A percentile compares a stretch with the other conserved stretches of the same genome.
Conservation (phyloP, 306 rosid species). For the Dryas drummondii region DNA sequence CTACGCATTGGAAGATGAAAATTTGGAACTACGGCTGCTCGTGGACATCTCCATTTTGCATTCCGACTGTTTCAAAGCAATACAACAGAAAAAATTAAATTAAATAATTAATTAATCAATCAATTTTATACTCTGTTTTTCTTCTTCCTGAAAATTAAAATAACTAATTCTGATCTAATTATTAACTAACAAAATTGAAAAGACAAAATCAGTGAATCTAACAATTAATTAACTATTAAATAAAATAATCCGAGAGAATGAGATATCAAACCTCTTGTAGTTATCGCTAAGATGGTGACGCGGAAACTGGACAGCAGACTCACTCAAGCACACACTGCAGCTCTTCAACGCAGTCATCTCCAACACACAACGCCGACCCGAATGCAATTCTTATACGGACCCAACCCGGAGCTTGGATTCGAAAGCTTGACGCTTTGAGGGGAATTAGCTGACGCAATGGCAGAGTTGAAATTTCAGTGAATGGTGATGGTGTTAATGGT, state of each 20-base stretch:
- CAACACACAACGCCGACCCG: neutral
- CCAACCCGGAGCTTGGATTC: slow-evolving; percentile 8
- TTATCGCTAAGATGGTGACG: slow-evolving; percentile 32
- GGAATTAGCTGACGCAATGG: neutral
- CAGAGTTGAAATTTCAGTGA: slow-evolving; percentile 14
- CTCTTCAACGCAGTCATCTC: slow-evolving; percentile 48
- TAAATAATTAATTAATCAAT: neutral
- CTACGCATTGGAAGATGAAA: slow-evolving; percentile 98
- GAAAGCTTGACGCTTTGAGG: neutral
- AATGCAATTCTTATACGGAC: neutral
- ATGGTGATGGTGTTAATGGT: slow-evolving; percentile 13
- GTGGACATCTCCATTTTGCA: slow-evolving; percentile 56
- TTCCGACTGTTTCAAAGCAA: slow-evolving; percentile 43
- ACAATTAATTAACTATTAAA: neutral
- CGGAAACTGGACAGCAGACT: slow-evolving; percentile 44
- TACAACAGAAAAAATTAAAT: neutral
- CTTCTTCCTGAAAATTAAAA: neutral
- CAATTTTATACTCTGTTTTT: neutral
- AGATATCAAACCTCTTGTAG: slow-evolving; percentile 40
- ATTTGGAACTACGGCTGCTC: slow-evolving; percentile 58
- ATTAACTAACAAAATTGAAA: neutral
- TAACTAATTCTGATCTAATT: neutral
- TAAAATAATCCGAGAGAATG: neutral
- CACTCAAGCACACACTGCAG: slow-evolving; percentile 39
- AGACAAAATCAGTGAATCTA: neutral